phyloP scores from a whole-genome alignment of 352 stramenopile species.

The Phytophthora meadii region DNA sequence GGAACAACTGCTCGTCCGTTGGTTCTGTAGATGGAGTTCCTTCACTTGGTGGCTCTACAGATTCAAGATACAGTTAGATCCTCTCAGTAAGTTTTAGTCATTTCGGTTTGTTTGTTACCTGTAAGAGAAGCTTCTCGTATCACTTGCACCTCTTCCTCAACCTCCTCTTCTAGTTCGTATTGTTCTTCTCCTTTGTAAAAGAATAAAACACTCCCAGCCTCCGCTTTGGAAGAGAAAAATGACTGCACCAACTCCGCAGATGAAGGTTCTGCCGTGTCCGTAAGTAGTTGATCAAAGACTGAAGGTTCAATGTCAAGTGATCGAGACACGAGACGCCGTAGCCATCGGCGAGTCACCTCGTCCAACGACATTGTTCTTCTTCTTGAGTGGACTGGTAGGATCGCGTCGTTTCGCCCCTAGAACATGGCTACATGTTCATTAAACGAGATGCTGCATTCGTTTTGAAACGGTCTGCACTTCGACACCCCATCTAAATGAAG shows the following conservation, averaged over 20 bases:
- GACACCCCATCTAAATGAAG: constrained; percentile 1
- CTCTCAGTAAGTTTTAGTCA: not conserved
- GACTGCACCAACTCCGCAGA: constrained; percentile 48
- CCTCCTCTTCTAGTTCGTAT: constrained; percentile 78
- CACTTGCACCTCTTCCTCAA: constrained; percentile 84
- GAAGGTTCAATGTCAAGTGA: constrained; percentile 63
- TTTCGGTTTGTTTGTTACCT: constrained; percentile 13
- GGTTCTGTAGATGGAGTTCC: constrained; percentile 33
- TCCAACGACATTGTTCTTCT: constrained; percentile 49
- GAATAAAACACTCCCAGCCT: constrained; percentile 78
- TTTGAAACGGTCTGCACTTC: constrained; percentile 32
- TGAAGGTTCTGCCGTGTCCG: constrained; percentile 38
- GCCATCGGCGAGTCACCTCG: constrained; percentile 57
- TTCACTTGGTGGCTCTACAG: constrained; percentile 18
- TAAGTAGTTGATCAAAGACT: constrained; percentile 63
- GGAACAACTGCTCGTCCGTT: constrained; percentile 79
- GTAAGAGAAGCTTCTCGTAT: constrained; percentile 35
- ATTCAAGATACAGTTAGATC: not conserved
- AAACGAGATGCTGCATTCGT: constrained; percentile 11
- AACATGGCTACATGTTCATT: constrained; percentile 26
- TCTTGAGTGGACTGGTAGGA: not conserved
- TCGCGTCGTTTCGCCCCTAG: constrained; percentile 22
- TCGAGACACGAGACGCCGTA: constrained; percentile 67
- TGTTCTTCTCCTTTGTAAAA: constrained; percentile 76
- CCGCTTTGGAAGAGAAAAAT: constrained; percentile 67